Base-by-base conservation (phyloP, 768 basidiomycete genomes). In the Pleurotus tuber-regium region DNA sequence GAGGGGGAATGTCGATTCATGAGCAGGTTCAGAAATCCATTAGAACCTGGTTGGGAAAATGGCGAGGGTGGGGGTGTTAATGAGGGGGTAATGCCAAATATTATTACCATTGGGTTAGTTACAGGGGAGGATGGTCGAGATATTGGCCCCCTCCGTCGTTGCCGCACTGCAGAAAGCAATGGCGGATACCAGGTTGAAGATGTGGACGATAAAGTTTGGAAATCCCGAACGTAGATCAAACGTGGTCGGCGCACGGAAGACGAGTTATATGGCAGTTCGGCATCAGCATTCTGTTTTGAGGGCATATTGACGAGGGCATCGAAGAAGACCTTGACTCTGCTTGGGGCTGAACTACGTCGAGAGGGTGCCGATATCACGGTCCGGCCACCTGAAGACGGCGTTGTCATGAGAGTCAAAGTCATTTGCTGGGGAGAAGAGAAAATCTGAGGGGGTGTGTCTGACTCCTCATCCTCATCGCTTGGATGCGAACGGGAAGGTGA, bases 21-120 rank as follows among this genome's bases (percentile, higher is more conserved):
- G 26, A 79, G 64, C 42, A 80, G 57, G 55, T 69, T 75, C 48
- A 80, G 59, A 5, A 82, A 53, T 29, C 71, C 69, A 4, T 59
- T 39, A 2, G 65, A 58, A 23, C 50, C 59, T 30, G 60, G 67
- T 33, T 29, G 28, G 7, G 46, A 33, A 30, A 35, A 21, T 4
- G 29, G 19, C 16, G 14, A 23, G 42, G 59, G 57, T 8, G 79
- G 70, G n/a, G 79, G 76, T 11, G 81, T 70, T n/a, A 92, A 69
- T 3, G 89, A 71, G 23, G 93, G 92, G 0, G 87, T 85, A 60
- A 91, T 83, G n/a, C 92, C 92, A 59, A 96, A 89, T 14, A 97
- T 75, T 41, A 97, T 91, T 6, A 86, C 82, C 59, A 86, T 89
- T 2, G 92, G 90, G 61, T 82, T 82, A 29, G 67, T 57, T 10